These are phyloP conservation scores for Petrea volubilis DNA, from an alignment of 257 asterid species.

Conservation along the genomic window DNA sequence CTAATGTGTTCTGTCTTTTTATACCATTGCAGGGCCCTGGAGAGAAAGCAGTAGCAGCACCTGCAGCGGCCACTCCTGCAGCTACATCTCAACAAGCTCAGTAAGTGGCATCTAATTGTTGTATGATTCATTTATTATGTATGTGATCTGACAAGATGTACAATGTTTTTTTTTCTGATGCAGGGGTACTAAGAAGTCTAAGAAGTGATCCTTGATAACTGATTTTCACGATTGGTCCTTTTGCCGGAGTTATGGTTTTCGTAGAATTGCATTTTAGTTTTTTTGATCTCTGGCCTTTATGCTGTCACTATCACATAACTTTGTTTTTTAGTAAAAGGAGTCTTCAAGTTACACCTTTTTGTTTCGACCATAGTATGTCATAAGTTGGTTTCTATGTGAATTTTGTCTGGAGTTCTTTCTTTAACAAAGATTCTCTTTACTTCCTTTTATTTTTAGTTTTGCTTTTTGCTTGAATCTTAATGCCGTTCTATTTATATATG, in stretches of 20 bases:
- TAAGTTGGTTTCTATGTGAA: not conserved
- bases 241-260: constrained; percentile 22
- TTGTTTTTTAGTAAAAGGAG: constrained; percentile 42
- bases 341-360: constrained; percentile 18
- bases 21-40: constrained; percentile 60
- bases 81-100: constrained; percentile 60
- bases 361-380: constrained; percentile 17
- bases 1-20: not conserved
- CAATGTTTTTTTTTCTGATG: not conserved
- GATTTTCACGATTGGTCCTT: constrained; percentile 12
- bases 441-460: too few species aligned
- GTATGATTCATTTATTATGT: not conserved
- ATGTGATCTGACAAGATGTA: too few species aligned
- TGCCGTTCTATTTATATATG: too few species aligned
- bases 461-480: too few species aligned
- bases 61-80: constrained; percentile 50
- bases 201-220: constrained; percentile 49
- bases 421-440: too few species aligned
- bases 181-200: constrained; percentile 78
- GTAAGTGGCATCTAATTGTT: constrained; percentile 38
- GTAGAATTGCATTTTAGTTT: constrained; percentile 27
- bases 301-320: constrained; percentile 27
- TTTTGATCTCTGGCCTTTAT: constrained; percentile 26
- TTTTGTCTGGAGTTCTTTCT: too few species aligned
- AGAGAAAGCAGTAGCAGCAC: constrained; percentile 48